These are phyloP conservation scores for Calendula officinalis DNA, from an alignment of 129 eudicot species.

Conservation along the genomic window DNA sequence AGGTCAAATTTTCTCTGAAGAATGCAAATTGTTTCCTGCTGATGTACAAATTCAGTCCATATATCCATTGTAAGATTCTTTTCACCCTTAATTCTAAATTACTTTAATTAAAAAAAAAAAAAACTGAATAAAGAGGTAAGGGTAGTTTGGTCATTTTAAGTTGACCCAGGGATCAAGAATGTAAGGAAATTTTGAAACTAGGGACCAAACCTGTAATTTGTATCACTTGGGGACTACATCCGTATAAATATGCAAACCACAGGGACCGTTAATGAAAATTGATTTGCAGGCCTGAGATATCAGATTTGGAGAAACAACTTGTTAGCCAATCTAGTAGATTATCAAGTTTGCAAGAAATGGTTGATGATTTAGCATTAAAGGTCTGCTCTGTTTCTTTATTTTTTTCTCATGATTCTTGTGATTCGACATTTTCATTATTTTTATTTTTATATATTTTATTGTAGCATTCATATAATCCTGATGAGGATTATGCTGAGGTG, in stretches of 20 bases:
- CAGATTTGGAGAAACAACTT: slow-evolving; percentile 89
- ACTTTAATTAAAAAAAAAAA: no score
- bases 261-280: slow-evolving; percentile 26
- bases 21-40: slow-evolving; percentile 96
- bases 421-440: slow-evolving; percentile 11
- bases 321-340: slow-evolving; percentile 78
- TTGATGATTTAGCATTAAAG: slow-evolving; percentile 93
- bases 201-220: no score
- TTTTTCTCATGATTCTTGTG: not conserved
- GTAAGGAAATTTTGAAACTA: no score
- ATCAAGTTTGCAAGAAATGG: slow-evolving; percentile 80
- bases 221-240: no score
- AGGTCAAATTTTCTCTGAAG: slow-evolving; percentile 94
- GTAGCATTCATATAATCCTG: slow-evolving; percentile 91
- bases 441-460: slow-evolving; percentile 17
- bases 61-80: slow-evolving; percentile 80
- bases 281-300: slow-evolving; percentile 87
- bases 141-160: no score
- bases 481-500: slow-evolving; percentile 88
- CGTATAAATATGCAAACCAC: no score
- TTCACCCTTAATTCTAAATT: not conserved
- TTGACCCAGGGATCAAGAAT: no score
- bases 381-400: slow-evolving; percentile 31
- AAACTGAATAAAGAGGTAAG: no score
- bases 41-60: slow-evolving; percentile 99